Conservation (phyloP, 257 asterid species). For the Oldenlandia corymbosa region DNA sequence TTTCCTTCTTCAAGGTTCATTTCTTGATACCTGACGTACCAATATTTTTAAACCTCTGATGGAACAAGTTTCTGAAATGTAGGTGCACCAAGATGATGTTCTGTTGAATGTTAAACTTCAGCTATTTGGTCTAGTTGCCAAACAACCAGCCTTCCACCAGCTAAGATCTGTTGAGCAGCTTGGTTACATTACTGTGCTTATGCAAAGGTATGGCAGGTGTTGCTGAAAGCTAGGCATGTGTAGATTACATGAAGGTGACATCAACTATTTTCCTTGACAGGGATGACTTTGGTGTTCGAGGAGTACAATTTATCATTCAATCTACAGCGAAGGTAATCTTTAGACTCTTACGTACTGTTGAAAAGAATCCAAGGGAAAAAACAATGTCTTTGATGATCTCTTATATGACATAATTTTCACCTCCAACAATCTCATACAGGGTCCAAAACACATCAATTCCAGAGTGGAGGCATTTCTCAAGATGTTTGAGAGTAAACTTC, state of each 20-base stretch:
- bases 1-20: not conserved
- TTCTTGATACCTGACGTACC: not conserved
- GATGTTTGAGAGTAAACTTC: constrained; percentile 79
- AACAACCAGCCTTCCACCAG: constrained; percentile 97
- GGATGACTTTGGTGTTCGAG: constrained; percentile 87
- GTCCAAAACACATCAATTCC: constrained; percentile 78
- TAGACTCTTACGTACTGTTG: not conserved
- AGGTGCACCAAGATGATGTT: constrained; percentile 96
- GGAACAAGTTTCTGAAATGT: constrained; percentile 14
- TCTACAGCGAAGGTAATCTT: constrained; percentile 71
- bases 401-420: constrained; percentile 9
- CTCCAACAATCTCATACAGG: constrained; percentile 40
- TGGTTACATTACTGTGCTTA: constrained; percentile 86
- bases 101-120: constrained; percentile 72
- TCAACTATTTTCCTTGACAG: constrained; percentile 26
- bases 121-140: constrained; percentile 81
- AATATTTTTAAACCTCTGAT: not conserved
- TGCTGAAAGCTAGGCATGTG: not conserved
- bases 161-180: constrained; percentile 99
- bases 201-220: constrained; percentile 57
- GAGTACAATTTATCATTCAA: constrained; percentile 88
- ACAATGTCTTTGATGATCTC: constrained; percentile 8
- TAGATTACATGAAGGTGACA: constrained; percentile 8
- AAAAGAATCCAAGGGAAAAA: constrained; percentile 3
- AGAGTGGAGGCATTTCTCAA: constrained; percentile 81